Evolutionary conservation across 2,329 filamentous ascomycete genomes (phyloP).

Genomic region (Grosmannia clavigera): DNA sequence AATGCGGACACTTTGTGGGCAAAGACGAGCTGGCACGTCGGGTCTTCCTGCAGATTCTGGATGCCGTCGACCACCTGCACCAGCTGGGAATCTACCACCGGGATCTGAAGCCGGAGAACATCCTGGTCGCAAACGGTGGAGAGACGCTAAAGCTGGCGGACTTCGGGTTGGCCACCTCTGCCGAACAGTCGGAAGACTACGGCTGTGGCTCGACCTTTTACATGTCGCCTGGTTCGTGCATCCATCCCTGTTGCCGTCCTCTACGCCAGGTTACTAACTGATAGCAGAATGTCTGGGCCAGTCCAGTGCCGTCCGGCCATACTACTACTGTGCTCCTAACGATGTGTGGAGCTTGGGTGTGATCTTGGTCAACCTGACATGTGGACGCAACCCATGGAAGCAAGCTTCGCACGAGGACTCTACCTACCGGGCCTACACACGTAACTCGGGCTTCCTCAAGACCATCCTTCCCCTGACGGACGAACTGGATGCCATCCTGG

Average conservation of each 20-base stretch:
- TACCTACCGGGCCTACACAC: conserved; percentile 83
- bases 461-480: conserved; percentile 84
- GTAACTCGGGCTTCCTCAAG: conserved; percentile 76
- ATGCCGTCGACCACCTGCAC: conserved; percentile 94
- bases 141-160: conserved; percentile 91
- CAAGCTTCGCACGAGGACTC: conserved; percentile 86
- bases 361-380: conserved; percentile 93
- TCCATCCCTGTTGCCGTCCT: conserved; percentile 2
- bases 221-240: conserved; percentile 78
- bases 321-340: conserved; percentile 86
- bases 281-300: conserved; percentile 76
- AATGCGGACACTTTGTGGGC: conserved; percentile 82
- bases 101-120: conserved; percentile 97
- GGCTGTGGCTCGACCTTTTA: conserved; percentile 98
- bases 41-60: conserved; percentile 88
- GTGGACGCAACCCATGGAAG: conserved; percentile 98
- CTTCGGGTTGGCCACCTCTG: conserved; percentile 86
- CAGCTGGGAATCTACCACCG: conserved; percentile 88
- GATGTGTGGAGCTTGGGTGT: conserved; percentile 98
- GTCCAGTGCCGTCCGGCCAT: conserved; percentile 51
- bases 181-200: conserved; percentile 79
- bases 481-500: conserved; percentile 79
- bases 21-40: conserved; percentile 80
- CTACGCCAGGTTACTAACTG: conserved; percentile 17
- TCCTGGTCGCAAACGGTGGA: conserved; percentile 79